phyloP scores from a whole-genome alignment of 805 yeast species.

The Lachancea lanzarotensis region DNA sequence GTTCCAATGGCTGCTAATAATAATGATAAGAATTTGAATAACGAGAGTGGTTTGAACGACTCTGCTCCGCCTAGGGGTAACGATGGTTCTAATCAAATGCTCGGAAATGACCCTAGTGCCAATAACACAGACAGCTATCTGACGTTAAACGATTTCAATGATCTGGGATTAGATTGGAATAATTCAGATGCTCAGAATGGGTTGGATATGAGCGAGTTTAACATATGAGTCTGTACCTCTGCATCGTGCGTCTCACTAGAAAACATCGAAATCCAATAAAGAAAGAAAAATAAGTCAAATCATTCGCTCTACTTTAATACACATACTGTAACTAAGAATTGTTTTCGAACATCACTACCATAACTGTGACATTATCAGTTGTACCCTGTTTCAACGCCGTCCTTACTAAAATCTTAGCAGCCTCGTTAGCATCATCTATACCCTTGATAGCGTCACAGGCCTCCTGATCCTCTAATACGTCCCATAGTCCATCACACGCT shows the following conservation, averaged over 20 bases:
- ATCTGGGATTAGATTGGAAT: slow-evolving; percentile 32
- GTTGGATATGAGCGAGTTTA: slow-evolving; percentile 25
- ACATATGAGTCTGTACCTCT: slow-evolving; percentile 10
- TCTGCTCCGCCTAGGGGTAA: slow-evolving; percentile 2
- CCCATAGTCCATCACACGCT: slow-evolving; percentile 98
- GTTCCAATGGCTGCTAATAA: slow-evolving; percentile 5
- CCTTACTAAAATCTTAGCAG: slow-evolving; percentile 60
- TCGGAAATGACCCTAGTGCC: not conserved
- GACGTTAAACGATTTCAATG: slow-evolving; percentile 33
- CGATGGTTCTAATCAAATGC: slow-evolving; percentile 6
- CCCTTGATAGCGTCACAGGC: slow-evolving; percentile 69
- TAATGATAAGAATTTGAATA: slow-evolving; percentile 3
- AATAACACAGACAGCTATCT: slow-evolving; percentile 25
- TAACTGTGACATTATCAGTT: slow-evolving; percentile 87
- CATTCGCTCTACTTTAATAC: not conserved
- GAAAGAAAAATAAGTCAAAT: not conserved
- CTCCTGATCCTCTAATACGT: slow-evolving; percentile 75
- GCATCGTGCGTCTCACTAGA: not conserved
- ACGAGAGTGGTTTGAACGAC: slow-evolving; percentile 3
- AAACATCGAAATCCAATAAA: not conserved
- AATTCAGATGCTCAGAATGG: slow-evolving; percentile 26
- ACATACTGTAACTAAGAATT: not conserved
- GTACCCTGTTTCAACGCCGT: slow-evolving; percentile 73
- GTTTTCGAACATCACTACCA: slow-evolving; percentile 55
- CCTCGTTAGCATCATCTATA: slow-evolving; percentile 51